Base-by-base conservation (phyloP, 495 filamentous ascomycete species). In the Annulohypoxylon nitens region DNA sequence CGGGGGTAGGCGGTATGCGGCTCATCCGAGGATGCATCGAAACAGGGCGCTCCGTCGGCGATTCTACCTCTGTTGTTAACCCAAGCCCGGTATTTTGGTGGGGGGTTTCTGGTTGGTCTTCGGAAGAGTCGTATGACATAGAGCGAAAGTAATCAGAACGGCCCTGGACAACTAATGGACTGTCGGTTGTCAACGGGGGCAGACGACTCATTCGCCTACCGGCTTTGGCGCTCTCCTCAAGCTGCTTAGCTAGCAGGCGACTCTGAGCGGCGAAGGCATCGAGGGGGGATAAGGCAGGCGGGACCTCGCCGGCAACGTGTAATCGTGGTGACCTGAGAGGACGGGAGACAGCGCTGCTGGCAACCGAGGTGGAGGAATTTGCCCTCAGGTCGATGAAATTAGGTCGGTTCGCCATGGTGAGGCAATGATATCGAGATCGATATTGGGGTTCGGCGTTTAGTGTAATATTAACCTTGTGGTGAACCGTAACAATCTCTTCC, bases 261-360 rank as follows among this genome's bases (percentile, higher is more conserved):
- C 94, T 94, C 71, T 97, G 95, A 67, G 93, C 87, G 16, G 93
- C 94, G 70, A 99, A 93, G 43, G 96, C 95, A 85, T 98, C 96
- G 53, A 99, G 88, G 14, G 96, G 96, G 2, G 96, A 98, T 55
- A 98, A 88, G 34, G 94, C 91, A 14, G 96, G 96, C 36, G 96
- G 95, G 9, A 94, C 86, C 74, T 97, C 96, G 55, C 95, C 96
- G 57, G 92, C 91, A 61, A 91, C 85, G 77, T 95, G 93, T 69
- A 95, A 83, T 60, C 92, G 89, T 47, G 92, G 91, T 3, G 92
- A 93, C 60, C 85, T 84, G 5, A 91, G 81, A 10, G 88, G 82
- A 41, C 86, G 81, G 30, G 83, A 83, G 59, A 76, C 43, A 73
- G 77, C 37, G 71, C 70, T 43, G 73, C 70, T 76, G 48, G 67